Conservation (phyloP, 2,329 filamentous ascomycete genomes). For the Metarhizium anisopliae region DNA sequence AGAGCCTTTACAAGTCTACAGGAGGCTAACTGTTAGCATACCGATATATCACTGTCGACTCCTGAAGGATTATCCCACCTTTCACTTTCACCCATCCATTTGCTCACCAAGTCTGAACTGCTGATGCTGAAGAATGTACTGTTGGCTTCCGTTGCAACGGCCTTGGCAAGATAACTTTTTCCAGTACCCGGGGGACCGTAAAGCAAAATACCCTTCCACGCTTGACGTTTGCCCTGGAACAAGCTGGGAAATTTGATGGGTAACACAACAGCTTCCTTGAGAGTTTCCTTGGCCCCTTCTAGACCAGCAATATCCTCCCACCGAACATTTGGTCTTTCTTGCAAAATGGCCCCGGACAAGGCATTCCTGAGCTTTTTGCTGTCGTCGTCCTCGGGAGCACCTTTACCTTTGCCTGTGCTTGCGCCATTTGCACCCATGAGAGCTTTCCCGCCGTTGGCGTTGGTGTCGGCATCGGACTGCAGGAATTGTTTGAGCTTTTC, state of each 20-base stretch:
- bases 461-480: slow-evolving; percentile 65
- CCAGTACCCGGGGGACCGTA: slow-evolving; percentile 95
- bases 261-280: slow-evolving; percentile 95
- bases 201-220: slow-evolving; percentile 95
- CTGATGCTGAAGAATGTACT: slow-evolving; percentile 99
- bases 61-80: slow-evolving; percentile 42
- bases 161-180: slow-evolving; percentile 96
- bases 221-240: slow-evolving; percentile 91
- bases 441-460: slow-evolving; percentile 52
- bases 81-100: slow-evolving; percentile 99
- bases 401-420: slow-evolving; percentile 49
- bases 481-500: slow-evolving; percentile 96
- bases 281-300: slow-evolving; percentile 86
- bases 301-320: slow-evolving; percentile 98
- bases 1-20: slow-evolving; percentile 84
- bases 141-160: slow-evolving; percentile 95
- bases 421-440: slow-evolving; percentile 62
- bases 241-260: slow-evolving; percentile 98
- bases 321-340: slow-evolving; percentile 90
- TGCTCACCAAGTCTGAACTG: slow-evolving; percentile 93
- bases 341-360: slow-evolving; percentile 82
- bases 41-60: background rate
- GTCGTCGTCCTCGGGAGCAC: slow-evolving; percentile 75
- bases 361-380: slow-evolving; percentile 92
- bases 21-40: slow-evolving; percentile 12